Conservation (phyloP, 2,329 filamentous ascomycete species). For the Ophiostoma sp. region DNA sequence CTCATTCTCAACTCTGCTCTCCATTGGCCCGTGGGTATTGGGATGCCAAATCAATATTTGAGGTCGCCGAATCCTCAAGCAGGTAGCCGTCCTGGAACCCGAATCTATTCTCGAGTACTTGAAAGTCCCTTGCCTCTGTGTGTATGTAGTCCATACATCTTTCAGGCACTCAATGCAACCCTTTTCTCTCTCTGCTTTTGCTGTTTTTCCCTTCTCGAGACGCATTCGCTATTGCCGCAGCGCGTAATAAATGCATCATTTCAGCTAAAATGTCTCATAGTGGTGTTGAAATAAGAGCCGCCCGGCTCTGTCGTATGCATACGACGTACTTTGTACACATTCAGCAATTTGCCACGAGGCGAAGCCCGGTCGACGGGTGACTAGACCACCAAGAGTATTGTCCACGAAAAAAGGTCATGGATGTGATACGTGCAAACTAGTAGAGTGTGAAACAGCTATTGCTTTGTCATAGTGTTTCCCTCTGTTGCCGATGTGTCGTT, state of each 20-base stretch:
- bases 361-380: neutral
- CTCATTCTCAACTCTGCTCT: neutral
- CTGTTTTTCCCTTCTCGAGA: neutral
- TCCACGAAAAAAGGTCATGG: neutral
- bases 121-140: neutral
- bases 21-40: neutral
- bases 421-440: neutral
- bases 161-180: neutral
- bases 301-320: neutral
- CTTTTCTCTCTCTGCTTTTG: neutral
- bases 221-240: neutral
- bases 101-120: neutral
- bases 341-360: neutral
- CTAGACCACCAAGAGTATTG: neutral
- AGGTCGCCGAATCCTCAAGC: neutral
- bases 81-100: neutral
- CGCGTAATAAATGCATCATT: neutral
- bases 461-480: neutral
- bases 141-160: neutral
- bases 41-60: constrained; percentile 3
- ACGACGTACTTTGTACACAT: neutral
- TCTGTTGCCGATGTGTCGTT: neutral
- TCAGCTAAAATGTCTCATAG: constrained; percentile 5
- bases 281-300: neutral
- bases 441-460: neutral